These are phyloP conservation scores for Chenopodium quinoa DNA, from an alignment of 148 eudicot genomes.

Conservation along the genomic window DNA sequence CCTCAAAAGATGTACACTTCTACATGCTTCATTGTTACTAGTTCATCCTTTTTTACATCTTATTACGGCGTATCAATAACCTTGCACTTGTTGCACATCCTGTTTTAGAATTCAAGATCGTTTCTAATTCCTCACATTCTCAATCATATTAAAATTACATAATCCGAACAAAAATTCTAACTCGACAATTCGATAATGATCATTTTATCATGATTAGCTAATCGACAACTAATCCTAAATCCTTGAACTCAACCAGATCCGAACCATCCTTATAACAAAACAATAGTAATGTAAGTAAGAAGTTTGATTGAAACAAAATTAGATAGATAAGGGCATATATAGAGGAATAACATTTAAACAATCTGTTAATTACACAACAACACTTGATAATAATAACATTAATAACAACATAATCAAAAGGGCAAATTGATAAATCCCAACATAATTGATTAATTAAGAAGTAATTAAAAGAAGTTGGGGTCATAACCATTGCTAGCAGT, in stretches of 20 bases:
- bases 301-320: neutral
- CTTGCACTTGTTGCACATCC: neutral
- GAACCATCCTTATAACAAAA: no score
- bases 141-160: no score
- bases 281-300: neutral
- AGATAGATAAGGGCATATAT: neutral
- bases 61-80: neutral
- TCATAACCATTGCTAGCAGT: conserved; percentile 97
- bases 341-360: neutral
- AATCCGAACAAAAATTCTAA: neutral
- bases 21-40: no score
- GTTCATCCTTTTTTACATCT: neutral
- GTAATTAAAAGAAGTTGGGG: conserved; percentile 62
- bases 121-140: no score
- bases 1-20: no score
- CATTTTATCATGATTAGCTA: neutral
- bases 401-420: neutral
- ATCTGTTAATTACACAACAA: neutral
- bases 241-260: no score
- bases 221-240: no score
- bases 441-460: neutral
- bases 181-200: neutral
- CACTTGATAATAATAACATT: neutral
- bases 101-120: no score
- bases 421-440: neutral